These are phyloP conservation scores for Elsinoe ampelina DNA, from an alignment of 2,329 filamentous ascomycete species.

Conservation along the genomic window DNA sequence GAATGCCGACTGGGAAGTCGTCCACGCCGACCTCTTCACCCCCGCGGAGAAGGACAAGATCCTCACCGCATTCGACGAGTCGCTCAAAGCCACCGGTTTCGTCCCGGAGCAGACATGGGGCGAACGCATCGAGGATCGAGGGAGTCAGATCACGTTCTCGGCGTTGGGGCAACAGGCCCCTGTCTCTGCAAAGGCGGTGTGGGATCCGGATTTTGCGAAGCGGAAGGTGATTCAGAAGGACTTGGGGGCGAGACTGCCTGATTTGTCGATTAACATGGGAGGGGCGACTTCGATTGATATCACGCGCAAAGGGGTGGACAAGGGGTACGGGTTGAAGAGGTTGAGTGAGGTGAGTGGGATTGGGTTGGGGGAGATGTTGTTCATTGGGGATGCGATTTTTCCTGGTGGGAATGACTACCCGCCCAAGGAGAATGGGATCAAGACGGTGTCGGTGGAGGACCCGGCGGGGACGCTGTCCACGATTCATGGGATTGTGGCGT, in stretches of 20 bases:
- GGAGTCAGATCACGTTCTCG: conserved; percentile 36
- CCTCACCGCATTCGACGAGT: conserved; percentile 28
- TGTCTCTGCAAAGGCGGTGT: conserved; percentile 28
- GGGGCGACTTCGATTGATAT: conserved; percentile 35
- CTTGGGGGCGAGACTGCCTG: conserved; percentile 28
- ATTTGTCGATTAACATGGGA: conserved; percentile 34
- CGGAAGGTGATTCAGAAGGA: conserved; percentile 33
- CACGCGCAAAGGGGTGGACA: conserved; percentile 33
- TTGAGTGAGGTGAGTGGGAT: conserved; percentile 26
- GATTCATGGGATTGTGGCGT: conserved; percentile 21
- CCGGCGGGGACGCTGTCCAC: conserved; percentile 22
- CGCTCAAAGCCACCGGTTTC: conserved; percentile 30
- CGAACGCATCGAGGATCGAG: conserved; percentile 33
- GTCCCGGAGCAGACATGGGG: conserved; percentile 33
- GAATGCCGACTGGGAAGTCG: conserved; percentile 24
- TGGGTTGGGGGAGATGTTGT: conserved; percentile 31
- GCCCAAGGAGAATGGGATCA: conserved; percentile 26
- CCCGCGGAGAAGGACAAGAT: conserved; percentile 25
- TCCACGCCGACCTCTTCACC: conserved; percentile 34
- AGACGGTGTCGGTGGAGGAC: conserved; percentile 22
- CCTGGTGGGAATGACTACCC: conserved; percentile 34
- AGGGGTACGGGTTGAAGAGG: conserved; percentile 26
- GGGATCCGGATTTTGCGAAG: conserved; percentile 35
- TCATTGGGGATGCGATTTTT: conserved; percentile 36
- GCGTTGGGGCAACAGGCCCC: conserved; percentile 35